Base-by-base conservation (phyloP, 148 eudicot species). In the Euryodendron excelsum region DNA sequence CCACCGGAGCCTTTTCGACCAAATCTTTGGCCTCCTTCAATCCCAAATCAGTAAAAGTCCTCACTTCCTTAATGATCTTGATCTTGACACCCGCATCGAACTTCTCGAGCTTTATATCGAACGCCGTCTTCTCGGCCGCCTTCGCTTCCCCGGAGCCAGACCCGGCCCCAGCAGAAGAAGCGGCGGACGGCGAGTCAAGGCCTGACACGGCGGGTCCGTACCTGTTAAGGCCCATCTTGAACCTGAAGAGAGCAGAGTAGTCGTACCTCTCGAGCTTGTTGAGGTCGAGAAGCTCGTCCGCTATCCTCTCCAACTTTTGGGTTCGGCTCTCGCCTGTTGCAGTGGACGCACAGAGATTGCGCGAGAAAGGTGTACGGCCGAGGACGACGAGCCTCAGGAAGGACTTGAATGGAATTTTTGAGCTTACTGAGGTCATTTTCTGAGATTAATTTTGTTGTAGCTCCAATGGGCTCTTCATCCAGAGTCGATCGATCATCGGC, bases 81-180 rank as follows among this genome's bases (percentile, higher is more conserved):
- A 78, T 78, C 76, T 78, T 78, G n/a, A 61, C 76, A 23, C 45
- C 81, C 0, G 72, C 89, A 12, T 93, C 96, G 69, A 86, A 93
- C 76, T 91, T 91, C 85, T 93, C 94, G 52, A 93, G 80, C 86
- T 90, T 93, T 36, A 93, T 81, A 73, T 93, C 96, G 64, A 93
- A 93, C 20, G 73, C 87, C 1, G 90, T 84, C 83, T 93, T 93
- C 87, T 87, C 96, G 39, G 81, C 87, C 37, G 88, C 71, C 81
- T 86, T 80, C 1, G 79, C 69, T 1, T 70, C 88, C 23, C 84
- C 79, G 39, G 25, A 77, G 78, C 12, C 82, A 6, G 14, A 79
- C 82, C 56, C 10, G 53, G 74, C 13, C 27, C 63, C 55, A 6
- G 85, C 63, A 1, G 68, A 37, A 25, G 58, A 48, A 8, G 56